Conservation (phyloP, 495 filamentous ascomycete genomes). For the Neurospora sp. region DNA sequence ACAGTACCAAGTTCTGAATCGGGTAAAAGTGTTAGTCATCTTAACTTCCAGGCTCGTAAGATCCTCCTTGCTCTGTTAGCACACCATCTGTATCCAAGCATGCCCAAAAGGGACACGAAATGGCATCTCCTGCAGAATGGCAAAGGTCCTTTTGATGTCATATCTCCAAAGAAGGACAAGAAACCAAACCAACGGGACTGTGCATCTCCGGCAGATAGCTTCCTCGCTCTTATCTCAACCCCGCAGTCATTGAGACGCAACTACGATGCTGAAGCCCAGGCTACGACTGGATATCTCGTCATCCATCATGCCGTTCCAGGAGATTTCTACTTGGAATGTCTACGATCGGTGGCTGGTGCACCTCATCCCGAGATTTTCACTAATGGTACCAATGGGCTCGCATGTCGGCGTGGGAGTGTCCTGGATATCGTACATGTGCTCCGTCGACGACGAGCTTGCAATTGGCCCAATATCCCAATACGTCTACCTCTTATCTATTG, state of each 20-base stretch:
- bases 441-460: background rate
- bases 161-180: background rate
- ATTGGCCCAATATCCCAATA: constrained; percentile 3
- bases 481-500: constrained; percentile 13
- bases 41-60: background rate
- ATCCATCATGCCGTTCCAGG: background rate
- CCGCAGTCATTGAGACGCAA: background rate
- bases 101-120: background rate
- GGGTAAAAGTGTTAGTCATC: background rate
- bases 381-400: constrained; percentile 11
- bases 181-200: background rate
- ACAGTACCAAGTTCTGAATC: background rate
- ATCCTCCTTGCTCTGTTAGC: background rate
- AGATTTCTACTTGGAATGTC: background rate
- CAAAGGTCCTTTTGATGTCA: background rate
- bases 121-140: background rate
- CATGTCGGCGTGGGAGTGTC: constrained; percentile 7
- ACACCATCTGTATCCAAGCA: background rate
- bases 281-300: background rate
- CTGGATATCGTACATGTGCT: background rate
- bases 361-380: constrained; percentile 9
- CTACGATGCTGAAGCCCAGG: background rate
- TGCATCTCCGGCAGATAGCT: background rate
- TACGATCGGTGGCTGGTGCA: constrained; percentile 7
- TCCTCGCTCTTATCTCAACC: background rate